A percentile compares a stretch with the other conserved stretches of the same genome.
Evolutionary conservation across 1,284 basidiomycete genomes (phyloP).

Genomic region (Boletus semigastroideus): DNA sequence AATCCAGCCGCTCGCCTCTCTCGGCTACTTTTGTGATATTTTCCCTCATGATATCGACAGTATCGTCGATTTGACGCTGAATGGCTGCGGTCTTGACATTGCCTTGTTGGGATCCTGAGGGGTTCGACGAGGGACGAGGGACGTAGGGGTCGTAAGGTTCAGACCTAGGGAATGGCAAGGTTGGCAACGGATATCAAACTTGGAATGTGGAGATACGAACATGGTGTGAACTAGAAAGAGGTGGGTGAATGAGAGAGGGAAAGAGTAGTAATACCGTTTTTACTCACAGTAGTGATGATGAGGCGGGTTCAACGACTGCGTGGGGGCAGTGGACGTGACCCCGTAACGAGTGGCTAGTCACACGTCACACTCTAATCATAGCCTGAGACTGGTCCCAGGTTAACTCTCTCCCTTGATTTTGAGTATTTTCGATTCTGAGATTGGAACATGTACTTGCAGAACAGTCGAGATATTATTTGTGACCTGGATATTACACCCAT

Average conservation of each 20-base stretch:
- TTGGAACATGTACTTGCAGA: too few relatives aligned
- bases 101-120: constrained; percentile 43
- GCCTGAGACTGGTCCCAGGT: too few relatives aligned
- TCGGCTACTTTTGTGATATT: constrained; percentile 97
- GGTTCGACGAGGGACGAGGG: constrained; percentile 69
- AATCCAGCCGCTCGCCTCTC: constrained; percentile 91
- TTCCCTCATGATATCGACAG: constrained; percentile 95
- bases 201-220: constrained; percentile 12
- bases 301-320: constrained; percentile 29
- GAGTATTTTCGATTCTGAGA: too few relatives aligned
- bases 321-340: constrained; percentile 5
- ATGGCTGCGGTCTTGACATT: constrained; percentile 90
- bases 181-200: constrained; percentile 6
- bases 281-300: constrained; percentile 14
- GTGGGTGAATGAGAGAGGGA: not conserved
- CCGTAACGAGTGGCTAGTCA: too few relatives aligned
- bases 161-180: constrained; percentile 53
- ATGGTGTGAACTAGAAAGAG: constrained; percentile 16
- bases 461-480: too few relatives aligned
- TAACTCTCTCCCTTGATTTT: too few relatives aligned
- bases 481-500: too few relatives aligned
- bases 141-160: constrained; percentile 97
- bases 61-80: constrained; percentile 93
- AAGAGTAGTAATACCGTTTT: not conserved
- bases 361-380: too few relatives aligned